These are phyloP conservation scores for Lagerstroemia speciosa DNA, from an alignment of 345 rosid genomes.

Conservation along the genomic window DNA sequence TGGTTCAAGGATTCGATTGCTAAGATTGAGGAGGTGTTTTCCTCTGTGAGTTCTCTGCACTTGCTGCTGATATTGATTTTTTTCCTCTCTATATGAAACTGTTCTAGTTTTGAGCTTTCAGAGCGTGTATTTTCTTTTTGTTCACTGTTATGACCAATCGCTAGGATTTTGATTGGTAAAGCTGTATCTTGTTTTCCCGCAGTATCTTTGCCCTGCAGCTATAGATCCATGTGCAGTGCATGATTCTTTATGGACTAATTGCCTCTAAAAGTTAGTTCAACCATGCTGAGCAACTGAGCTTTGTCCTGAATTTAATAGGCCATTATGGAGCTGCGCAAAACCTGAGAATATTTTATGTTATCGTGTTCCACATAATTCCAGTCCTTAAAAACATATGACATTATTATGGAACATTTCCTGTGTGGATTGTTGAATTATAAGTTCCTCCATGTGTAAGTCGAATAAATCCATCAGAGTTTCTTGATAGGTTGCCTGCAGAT, in stretches of 20 bases:
- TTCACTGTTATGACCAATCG: too few relatives aligned
- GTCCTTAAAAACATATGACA: background rate
- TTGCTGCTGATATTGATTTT: too few relatives aligned
- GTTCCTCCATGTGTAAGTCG: background rate
- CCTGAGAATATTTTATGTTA: background rate
- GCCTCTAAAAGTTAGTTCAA: background rate
- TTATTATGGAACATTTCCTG: background rate
- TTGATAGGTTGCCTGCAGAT: background rate
- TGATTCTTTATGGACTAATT: background rate
- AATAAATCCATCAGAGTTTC: background rate
- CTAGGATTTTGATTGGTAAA: background rate
- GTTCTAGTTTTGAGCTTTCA: background rate
- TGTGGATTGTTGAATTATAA: background rate
- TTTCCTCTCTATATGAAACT: background rate
- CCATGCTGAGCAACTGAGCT: background rate
- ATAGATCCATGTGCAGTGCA: background rate
- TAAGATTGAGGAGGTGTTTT: slow-evolving; percentile 13
- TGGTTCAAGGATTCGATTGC: slow-evolving; percentile 7
- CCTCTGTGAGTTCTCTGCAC: slow-evolving; percentile 9
- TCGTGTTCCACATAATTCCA: background rate
- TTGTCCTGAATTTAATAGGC: background rate
- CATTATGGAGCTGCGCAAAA: background rate
- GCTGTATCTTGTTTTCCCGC: background rate
- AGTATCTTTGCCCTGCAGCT: background rate
- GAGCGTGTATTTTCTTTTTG: background rate